phyloP scores from a whole-genome alignment of 371 early-diverging fungal genomes.

The Saksenaea vasiformis region DNA sequence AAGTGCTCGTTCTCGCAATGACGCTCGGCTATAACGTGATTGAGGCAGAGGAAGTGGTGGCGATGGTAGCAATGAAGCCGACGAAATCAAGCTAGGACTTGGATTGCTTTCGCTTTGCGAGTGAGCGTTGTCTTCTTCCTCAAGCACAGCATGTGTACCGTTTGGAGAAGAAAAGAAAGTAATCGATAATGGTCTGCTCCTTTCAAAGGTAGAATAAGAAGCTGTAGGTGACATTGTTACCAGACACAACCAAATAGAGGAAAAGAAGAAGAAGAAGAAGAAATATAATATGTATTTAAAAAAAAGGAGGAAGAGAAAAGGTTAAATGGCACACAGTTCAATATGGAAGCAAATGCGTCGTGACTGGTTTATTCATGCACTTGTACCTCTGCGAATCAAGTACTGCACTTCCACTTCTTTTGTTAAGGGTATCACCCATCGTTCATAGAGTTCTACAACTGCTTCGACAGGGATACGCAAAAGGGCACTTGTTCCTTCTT shows the following conservation, averaged over 20 bases:
- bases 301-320: not conserved
- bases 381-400: conserved; percentile 65
- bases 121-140: not conserved
- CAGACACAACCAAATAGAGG: not conserved
- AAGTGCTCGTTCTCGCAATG: conserved; percentile 9
- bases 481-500: conserved; percentile 38
- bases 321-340: not conserved
- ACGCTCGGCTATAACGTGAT: not conserved
- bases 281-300: no score
- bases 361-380: conserved; percentile 4
- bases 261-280: not conserved
- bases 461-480: conserved; percentile 71
- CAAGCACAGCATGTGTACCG: not conserved
- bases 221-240: not conserved
- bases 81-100: not conserved
- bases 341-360: not conserved
- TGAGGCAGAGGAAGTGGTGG: conserved; percentile 7
- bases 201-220: not conserved
- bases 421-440: conserved; percentile 86
- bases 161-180: not conserved
- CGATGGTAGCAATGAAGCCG: not conserved
- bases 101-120: not conserved
- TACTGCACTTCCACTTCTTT: conserved; percentile 95
- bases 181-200: not conserved
- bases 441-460: conserved; percentile 87